Evolutionary conservation across 2,329 filamentous ascomycete genomes (phyloP).

Genomic region (Chaetomium globosum): DNA sequence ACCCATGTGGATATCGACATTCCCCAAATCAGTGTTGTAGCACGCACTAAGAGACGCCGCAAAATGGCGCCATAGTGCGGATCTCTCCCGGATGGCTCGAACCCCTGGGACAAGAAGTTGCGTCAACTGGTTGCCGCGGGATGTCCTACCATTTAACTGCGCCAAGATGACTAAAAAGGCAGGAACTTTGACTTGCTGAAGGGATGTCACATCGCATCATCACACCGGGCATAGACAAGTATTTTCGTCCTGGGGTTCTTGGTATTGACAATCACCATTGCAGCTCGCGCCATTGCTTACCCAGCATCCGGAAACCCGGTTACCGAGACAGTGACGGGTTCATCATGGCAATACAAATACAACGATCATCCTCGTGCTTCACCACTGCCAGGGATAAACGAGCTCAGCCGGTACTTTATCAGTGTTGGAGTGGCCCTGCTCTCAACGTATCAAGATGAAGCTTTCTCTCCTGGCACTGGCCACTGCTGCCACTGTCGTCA

Average conservation of each 20-base stretch:
- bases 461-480: constrained; percentile 20
- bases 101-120: constrained; percentile 1
- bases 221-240: not conserved
- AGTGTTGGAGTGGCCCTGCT: not conserved
- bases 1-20: not conserved
- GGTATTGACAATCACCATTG: constrained; percentile 22
- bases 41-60: constrained; percentile 22
- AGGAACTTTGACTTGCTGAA: not conserved
- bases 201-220: not conserved
- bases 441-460: constrained; percentile 23
- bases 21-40: not conserved
- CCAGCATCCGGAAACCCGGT: not conserved
- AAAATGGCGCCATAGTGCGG: constrained; percentile 28
- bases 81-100: constrained; percentile 6
- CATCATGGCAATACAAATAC: not conserved
- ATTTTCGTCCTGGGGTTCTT: not conserved
- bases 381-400: not conserved
- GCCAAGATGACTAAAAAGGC: constrained; percentile 23
- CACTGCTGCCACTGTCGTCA: constrained; percentile 21
- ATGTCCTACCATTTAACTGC: constrained; percentile 12
- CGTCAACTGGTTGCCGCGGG: not conserved
- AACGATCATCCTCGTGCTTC: not conserved
- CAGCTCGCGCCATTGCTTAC: constrained; percentile 27
- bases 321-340: not conserved
- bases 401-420: constrained; percentile 2